Evolutionary conservation across 169 alveolate genomes (phyloP).

Genomic region (Babesia sp.): DNA sequence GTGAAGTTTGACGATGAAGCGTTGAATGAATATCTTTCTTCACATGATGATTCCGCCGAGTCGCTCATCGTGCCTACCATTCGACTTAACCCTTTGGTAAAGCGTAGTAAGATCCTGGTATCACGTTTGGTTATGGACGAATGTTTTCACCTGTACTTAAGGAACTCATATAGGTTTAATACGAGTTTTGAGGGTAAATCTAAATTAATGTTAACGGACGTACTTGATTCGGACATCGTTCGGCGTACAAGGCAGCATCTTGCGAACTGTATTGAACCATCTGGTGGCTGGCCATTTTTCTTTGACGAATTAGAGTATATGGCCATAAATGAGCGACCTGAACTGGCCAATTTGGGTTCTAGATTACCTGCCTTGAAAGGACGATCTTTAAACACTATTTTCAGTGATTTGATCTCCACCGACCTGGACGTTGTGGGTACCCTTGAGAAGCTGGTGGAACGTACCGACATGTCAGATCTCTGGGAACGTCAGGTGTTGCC

Average conservation of each 20-base stretch:
- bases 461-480: constrained; percentile 22
- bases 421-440: not conserved
- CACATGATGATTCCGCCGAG: constrained; percentile 35
- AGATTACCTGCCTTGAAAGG: not conserved
- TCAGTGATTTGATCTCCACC: not conserved
- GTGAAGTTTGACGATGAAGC: constrained; percentile 23
- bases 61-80: constrained; percentile 22
- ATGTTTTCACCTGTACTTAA: constrained; percentile 35
- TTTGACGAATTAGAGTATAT: constrained; percentile 43
- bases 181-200: not conserved
- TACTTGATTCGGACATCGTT: constrained; percentile 34
- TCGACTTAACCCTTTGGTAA: constrained; percentile 11
- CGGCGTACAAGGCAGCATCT: constrained; percentile 28
- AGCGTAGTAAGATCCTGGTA: constrained; percentile 27
- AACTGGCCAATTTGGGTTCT: not conserved
- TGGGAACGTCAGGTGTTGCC: constrained; percentile 56
- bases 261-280: constrained; percentile 33
- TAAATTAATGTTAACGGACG: constrained; percentile 18
- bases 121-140: constrained; percentile 56
- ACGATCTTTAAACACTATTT: not conserved
- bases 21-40: constrained; percentile 36
- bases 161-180: constrained; percentile 18
- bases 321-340: constrained; percentile 12
- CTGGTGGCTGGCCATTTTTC: constrained; percentile 56
- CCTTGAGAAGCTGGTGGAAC: constrained; percentile 7